phyloP scores from a whole-genome alignment of 2,329 filamentous ascomycete species.

The Anisogramma anomala region DNA sequence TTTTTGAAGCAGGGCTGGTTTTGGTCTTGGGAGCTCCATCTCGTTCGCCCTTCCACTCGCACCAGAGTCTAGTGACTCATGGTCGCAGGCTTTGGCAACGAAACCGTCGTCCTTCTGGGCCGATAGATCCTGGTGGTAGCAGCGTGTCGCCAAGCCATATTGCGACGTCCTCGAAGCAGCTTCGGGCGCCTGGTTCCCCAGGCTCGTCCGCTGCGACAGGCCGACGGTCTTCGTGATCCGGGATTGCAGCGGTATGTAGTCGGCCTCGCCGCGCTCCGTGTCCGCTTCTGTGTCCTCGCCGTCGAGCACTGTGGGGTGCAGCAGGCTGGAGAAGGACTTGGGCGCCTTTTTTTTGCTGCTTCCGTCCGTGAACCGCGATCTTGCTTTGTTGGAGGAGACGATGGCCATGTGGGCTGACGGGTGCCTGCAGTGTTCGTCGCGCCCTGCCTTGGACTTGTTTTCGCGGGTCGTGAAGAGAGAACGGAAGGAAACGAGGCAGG shows the following conservation, averaged over 20 bases:
- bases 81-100: too few relatives aligned
- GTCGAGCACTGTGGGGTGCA: neutral
- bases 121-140: neutral
- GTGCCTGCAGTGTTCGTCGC: too few relatives aligned
- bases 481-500: conserved; percentile 1
- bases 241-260: neutral
- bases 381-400: neutral
- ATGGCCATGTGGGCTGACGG: neutral
- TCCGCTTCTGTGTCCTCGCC: neutral
- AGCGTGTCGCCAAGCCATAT: neutral
- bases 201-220: neutral
- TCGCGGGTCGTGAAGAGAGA: conserved; percentile 1
- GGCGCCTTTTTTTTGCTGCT: neutral
- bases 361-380: too few relatives aligned
- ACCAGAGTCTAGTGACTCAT: too few relatives aligned
- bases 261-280: neutral
- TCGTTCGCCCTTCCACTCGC: too few relatives aligned
- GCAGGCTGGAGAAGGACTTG: neutral
- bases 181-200: neutral
- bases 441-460: neutral
- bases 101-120: too few relatives aligned
- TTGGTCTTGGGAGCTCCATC: too few relatives aligned
- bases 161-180: neutral
- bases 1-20: too few relatives aligned
- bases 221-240: neutral